These are phyloP conservation scores for Juglanconis sp. DNA, from an alignment of 2,329 filamentous ascomycete genomes.

Conservation along the genomic window DNA sequence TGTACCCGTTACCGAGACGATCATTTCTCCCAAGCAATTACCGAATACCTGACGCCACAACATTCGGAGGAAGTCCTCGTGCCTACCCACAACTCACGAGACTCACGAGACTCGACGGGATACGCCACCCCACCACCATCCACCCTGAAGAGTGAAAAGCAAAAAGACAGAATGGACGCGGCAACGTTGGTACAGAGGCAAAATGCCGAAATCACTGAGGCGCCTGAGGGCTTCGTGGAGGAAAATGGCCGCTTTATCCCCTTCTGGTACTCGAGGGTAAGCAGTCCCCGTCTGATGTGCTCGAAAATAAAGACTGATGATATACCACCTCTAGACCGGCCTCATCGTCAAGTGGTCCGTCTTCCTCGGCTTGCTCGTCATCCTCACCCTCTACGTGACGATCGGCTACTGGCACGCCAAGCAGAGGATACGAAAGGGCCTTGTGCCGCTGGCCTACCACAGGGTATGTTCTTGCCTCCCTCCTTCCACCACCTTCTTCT, in stretches of 20 bases:
- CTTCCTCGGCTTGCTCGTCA: constrained; percentile 57
- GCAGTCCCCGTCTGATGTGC: constrained; percentile 8
- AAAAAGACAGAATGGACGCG: constrained; percentile 1
- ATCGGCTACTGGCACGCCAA: constrained; percentile 70
- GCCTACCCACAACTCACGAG: background rate
- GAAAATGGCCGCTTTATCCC: constrained; percentile 28
- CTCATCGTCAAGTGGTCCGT: constrained; percentile 69
- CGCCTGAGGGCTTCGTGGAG: constrained; percentile 25
- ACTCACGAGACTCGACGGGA: background rate
- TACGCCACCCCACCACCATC: background rate
- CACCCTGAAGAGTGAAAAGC: background rate
- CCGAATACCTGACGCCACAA: background rate
- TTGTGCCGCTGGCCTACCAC: constrained; percentile 67
- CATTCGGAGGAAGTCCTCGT: background rate
- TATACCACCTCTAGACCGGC: constrained; percentile 46
- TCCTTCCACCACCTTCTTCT: constrained; percentile 3
- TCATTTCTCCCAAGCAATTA: background rate
- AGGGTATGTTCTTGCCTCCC: constrained; percentile 43
- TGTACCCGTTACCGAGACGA: background rate
- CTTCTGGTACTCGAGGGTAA: constrained; percentile 39
- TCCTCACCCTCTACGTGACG: constrained; percentile 61
- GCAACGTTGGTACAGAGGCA: constrained; percentile 12
- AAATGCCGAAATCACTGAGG: background rate
- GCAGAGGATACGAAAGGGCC: constrained; percentile 61
- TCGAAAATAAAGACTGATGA: background rate